These are phyloP conservation scores for Aquanectria penicillioides DNA, from an alignment of 2,329 filamentous ascomycete species.

Conservation along the genomic window DNA sequence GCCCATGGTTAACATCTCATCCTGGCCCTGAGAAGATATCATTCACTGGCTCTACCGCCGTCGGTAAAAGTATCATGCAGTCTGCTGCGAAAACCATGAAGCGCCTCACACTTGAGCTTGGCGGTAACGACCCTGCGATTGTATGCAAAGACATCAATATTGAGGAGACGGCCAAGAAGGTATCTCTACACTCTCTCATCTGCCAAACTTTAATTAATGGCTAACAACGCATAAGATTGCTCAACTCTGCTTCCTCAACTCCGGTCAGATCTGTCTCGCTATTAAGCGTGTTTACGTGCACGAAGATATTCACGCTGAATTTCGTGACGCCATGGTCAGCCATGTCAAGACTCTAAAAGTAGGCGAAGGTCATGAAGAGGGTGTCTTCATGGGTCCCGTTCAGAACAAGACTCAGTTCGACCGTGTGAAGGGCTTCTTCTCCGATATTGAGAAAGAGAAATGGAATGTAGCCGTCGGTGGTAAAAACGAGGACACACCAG, in stretches of 20 bases:
- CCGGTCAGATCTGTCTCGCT: slow-evolving; percentile 51
- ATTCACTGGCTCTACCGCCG: slow-evolving; percentile 70
- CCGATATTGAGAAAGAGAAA: not conserved
- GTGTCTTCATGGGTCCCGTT: slow-evolving; percentile 46
- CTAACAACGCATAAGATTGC: slow-evolving; percentile 40
- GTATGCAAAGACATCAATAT: slow-evolving; percentile 67
- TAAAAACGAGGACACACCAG: not conserved
- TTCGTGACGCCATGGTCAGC: slow-evolving; percentile 53
- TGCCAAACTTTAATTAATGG: not conserved
- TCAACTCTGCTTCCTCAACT: slow-evolving; percentile 65
- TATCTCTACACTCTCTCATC: slow-evolving; percentile 34
- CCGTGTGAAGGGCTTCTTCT: slow-evolving; percentile 18
- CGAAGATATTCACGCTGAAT: slow-evolving; percentile 65
- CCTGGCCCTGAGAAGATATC: slow-evolving; percentile 69
- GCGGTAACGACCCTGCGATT: slow-evolving; percentile 71
- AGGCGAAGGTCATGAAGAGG: slow-evolving; percentile 54
- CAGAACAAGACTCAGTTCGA: slow-evolving; percentile 28
- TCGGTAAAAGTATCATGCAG: slow-evolving; percentile 69
- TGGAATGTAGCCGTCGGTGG: slow-evolving; percentile 12
- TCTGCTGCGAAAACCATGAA: slow-evolving; percentile 66
- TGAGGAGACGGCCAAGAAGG: slow-evolving; percentile 43
- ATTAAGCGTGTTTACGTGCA: slow-evolving; percentile 72
- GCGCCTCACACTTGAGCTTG: slow-evolving; percentile 68
- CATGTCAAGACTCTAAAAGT: slow-evolving; percentile 50
- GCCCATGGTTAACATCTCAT: slow-evolving; percentile 66